Conservation (phyloP, 164 flowering plant species). For the Platanus orientalis region DNA sequence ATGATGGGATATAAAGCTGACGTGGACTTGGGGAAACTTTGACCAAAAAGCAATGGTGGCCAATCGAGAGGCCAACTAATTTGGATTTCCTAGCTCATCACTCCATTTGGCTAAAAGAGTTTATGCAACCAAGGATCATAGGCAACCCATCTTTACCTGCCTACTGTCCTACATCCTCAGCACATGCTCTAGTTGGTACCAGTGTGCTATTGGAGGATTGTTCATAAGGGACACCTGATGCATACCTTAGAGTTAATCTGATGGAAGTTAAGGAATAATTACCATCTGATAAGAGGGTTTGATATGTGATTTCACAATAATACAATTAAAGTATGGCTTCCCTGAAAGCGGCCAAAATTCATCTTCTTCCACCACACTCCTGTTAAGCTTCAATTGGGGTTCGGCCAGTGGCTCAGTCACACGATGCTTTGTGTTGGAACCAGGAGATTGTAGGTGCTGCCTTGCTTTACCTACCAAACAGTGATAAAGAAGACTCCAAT, state of each 20-base stretch:
- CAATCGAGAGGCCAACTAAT: too few species aligned
- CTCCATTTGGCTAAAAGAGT: too few species aligned
- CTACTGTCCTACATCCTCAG: neutral
- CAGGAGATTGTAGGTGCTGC: neutral
- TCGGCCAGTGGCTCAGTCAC: neutral
- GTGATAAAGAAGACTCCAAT: neutral
- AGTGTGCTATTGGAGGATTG: neutral
- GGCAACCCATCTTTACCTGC: neutral
- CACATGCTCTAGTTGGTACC: neutral
- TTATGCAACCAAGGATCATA: neutral
- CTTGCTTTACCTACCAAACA: conserved; percentile 3
- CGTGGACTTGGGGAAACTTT: too few species aligned
- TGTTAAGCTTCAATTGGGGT: neutral
- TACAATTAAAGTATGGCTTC: conserved; percentile 27
- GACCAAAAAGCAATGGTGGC: too few species aligned
- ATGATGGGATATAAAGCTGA: neutral
- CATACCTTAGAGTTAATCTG: neutral
- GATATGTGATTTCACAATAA: conserved; percentile 18
- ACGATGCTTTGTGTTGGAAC: neutral
- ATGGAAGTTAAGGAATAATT: neutral
- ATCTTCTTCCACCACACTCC: conserved; percentile 10
- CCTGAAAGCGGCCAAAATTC: conserved; percentile 28
- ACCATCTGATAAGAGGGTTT: conserved; percentile 16
- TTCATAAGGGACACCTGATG: neutral
- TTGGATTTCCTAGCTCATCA: too few species aligned